Percentiles rank a stretch among this genome's conserved stretches.
phyloP scores from a whole-genome alignment of 331 rosid genomes.

The Rosa hybrid region DNA sequence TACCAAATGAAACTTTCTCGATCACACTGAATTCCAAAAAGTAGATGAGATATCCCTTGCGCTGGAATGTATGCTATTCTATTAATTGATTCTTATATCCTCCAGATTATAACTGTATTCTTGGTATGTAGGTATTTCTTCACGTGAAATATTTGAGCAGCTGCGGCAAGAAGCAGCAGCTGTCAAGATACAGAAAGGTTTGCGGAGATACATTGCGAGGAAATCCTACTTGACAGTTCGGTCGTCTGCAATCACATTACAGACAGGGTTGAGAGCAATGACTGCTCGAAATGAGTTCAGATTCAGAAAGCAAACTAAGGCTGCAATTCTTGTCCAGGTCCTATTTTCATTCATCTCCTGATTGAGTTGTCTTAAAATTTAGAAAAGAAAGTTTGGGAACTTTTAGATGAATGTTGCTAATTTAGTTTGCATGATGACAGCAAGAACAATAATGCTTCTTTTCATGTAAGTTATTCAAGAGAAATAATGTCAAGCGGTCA shows the following conservation, averaged over 20 bases:
- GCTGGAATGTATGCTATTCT: not conserved
- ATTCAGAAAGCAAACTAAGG: conserved; percentile 93
- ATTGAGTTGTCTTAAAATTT: conserved; percentile 19
- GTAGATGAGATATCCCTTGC: not conserved
- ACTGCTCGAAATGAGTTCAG: conserved; percentile 96
- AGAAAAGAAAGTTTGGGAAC: conserved; percentile 18
- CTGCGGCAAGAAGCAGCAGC: conserved; percentile 90
- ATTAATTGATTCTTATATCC: conserved; percentile 6
- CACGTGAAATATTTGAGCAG: conserved; percentile 78
- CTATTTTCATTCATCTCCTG: conserved; percentile 26
- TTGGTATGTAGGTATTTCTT: conserved; percentile 61
- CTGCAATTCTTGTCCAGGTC: conserved; percentile 87
- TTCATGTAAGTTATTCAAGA: conserved; percentile 8
- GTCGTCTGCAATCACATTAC: conserved; percentile 72
- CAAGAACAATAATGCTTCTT: not conserved
- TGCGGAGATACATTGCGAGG: conserved; percentile 58
- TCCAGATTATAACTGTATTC: conserved; percentile 17
- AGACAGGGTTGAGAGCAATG: conserved; percentile 98
- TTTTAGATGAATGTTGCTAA: conserved; percentile 17
- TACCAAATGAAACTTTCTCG: not conserved
- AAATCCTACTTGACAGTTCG: conserved; percentile 55
- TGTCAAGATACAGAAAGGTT: conserved; percentile 77
- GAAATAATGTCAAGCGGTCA: not conserved
- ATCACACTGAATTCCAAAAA: not conserved
- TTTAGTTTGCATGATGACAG: not conserved